Base-by-base conservation (phyloP, 352 stramenopile species). In the Heterotrichella gracilis region DNA sequence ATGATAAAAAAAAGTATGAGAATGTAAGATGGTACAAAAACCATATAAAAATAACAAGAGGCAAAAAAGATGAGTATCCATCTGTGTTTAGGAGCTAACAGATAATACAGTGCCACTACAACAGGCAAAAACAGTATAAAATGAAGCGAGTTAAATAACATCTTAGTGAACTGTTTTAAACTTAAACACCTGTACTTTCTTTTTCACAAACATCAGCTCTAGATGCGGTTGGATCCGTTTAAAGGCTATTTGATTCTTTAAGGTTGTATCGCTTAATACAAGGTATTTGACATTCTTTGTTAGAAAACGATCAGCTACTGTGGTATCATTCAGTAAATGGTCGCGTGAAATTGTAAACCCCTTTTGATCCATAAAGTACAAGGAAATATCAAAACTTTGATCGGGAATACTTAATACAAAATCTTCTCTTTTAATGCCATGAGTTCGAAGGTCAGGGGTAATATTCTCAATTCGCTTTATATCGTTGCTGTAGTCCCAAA, bases 341-440 rank as follows among this genome's bases (percentile, higher is more conserved):
- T 53, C 32, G 32, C 32, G 32, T 9, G 32, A 68, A 68, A 67
- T 17, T 17, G 25, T 22, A 68, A 17, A 68, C 20, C 25, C 20
- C 17, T 68, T 67, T 17, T 68, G 25, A 68, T 68, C 20, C 20
- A 67, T 67, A 68, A 67, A 68, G 25, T 68, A 68, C 17, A 67
- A 22, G 13, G 20, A 68, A 68, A 67, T 67, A 68, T 68, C 17
- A 25, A 17, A 22, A 68, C 25, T 67, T 67, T 68, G 9, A 68
- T 68, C 20, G 25, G 20, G 13, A 25, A 67, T 17, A 68, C 25
- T 67, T 67, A 67, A 25, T 17, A 68, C 9, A 68, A 17, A 25
- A 22, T 68, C 20, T 9, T 70, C 69, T 69, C 25, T 74, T 93
- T 77, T 93, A 92, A 76, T 94, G 25, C 64, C 64, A 17, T 17